Conservation (phyloP, 352 stramenopile species). For the Phytophthora pseudosyringae region DNA sequence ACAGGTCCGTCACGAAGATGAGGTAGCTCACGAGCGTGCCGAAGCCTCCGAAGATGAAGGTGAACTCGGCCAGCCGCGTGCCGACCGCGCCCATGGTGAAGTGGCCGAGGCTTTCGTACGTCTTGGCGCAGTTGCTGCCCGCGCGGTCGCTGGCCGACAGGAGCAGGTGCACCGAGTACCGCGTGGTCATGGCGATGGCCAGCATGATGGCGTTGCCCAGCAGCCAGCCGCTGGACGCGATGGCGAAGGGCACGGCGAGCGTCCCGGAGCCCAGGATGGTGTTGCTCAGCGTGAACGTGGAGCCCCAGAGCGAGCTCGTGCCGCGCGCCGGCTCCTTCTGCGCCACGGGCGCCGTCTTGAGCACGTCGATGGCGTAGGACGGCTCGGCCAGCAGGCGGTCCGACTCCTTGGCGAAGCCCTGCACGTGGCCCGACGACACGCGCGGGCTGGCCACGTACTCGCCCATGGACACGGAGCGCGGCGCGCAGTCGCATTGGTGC, state of each 20-base stretch:
- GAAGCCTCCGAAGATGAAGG: constrained; percentile 87
- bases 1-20: constrained; percentile 83
- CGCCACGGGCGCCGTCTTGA: constrained; percentile 28
- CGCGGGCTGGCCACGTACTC: constrained; percentile 77
- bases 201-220: constrained; percentile 75
- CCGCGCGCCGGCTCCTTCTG: constrained; percentile 33
- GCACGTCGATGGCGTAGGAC: constrained; percentile 42
- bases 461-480: constrained; percentile 71
- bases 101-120: constrained; percentile 78
- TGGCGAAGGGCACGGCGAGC: constrained; percentile 73
- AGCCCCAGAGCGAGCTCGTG: constrained; percentile 65
- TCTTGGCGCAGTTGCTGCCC: constrained; percentile 66
- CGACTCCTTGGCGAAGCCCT: constrained; percentile 31
- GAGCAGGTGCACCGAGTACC: constrained; percentile 78
- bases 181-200: constrained; percentile 70
- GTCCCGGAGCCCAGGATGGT: constrained; percentile 81
- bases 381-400: constrained; percentile 30
- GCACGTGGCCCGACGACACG: constrained; percentile 10
- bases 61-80: constrained; percentile 75
- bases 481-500: constrained; percentile 68
- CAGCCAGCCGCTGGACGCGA: constrained; percentile 75
- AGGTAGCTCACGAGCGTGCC: constrained; percentile 84
- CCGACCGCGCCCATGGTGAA: constrained; percentile 72
- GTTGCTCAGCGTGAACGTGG: constrained; percentile 78
- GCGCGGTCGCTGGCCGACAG: constrained; percentile 69